Evolutionary conservation across 768 basidiomycete genomes (phyloP).

Genomic region (Zangia roseola): DNA sequence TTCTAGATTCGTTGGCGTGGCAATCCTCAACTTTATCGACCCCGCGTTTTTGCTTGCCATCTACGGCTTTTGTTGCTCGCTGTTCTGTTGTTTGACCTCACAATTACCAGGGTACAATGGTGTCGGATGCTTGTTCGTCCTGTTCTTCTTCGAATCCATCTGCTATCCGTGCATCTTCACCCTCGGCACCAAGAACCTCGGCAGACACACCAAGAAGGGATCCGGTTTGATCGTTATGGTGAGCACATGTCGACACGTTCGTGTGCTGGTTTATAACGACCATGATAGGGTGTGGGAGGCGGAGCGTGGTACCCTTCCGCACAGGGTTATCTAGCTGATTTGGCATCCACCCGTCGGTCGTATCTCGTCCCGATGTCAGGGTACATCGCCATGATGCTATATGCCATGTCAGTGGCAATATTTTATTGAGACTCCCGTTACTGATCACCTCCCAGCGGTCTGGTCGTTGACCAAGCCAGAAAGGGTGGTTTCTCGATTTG

Average conservation of each 20-base stretch:
- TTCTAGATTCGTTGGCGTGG: slow-evolving; percentile 56
- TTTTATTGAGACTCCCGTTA: no score
- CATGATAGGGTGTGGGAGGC: slow-evolving; percentile 52
- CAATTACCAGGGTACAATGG: slow-evolving; percentile 52
- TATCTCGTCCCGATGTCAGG: slow-evolving; percentile 62
- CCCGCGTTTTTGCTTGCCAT: slow-evolving; percentile 59
- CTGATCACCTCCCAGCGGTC: slow-evolving; percentile 38
- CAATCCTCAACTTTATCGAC: slow-evolving; percentile 60
- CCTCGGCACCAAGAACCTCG: slow-evolving; percentile 62
- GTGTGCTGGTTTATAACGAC: background rate
- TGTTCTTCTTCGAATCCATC: slow-evolving; percentile 78
- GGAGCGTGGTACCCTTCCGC: slow-evolving; percentile 71
- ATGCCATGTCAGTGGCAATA: slow-evolving; percentile 56
- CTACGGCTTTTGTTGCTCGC: slow-evolving; percentile 50
- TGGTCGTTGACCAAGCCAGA: slow-evolving; percentile 50
- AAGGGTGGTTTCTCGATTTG: slow-evolving; percentile 51
- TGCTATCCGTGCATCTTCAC: slow-evolving; percentile 73
- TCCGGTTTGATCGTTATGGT: slow-evolving; percentile 67
- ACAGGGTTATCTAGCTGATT: slow-evolving; percentile 55
- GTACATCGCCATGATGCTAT: slow-evolving; percentile 55
- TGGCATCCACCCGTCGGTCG: slow-evolving; percentile 47
- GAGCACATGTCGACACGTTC: background rate
- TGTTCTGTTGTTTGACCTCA: slow-evolving; percentile 52
- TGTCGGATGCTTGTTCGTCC: slow-evolving; percentile 56
- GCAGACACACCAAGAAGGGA: slow-evolving; percentile 57